These are phyloP conservation scores for Nigrospora oryzae DNA, from an alignment of 2,329 filamentous ascomycete genomes.

Conservation along the genomic window DNA sequence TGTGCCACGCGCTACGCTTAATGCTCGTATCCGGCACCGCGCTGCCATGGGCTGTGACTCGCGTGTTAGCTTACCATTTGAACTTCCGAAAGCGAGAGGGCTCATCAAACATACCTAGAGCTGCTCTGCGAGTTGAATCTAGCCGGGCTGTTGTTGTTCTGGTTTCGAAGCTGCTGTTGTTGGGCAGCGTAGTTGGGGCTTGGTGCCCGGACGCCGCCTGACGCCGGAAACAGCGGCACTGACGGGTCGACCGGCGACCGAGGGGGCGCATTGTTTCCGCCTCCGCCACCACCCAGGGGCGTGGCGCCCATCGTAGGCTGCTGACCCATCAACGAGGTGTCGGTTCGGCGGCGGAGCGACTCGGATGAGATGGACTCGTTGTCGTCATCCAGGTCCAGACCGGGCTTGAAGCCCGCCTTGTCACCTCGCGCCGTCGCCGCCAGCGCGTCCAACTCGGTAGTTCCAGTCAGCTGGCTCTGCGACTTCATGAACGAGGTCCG, in stretches of 20 bases:
- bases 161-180: conserved; percentile 24
- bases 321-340: conserved; percentile 7
- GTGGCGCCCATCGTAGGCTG: conserved; percentile 1
- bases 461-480: conserved; percentile 59
- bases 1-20: conserved; percentile 17
- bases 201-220: conserved; percentile 15
- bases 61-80: conserved; percentile 2
- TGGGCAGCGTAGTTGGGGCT: conserved; percentile 20
- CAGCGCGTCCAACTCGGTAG: conserved; percentile 74
- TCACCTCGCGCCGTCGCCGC: conserved; percentile 76
- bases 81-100: background rate
- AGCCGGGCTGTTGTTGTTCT: conserved; percentile 30
- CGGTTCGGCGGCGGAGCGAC: conserved; percentile 32
- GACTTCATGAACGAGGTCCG: conserved; percentile 88
- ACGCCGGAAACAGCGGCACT: conserved; percentile 38
- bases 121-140: conserved; percentile 31
- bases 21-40: conserved; percentile 46
- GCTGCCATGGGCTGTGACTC: conserved; percentile 42
- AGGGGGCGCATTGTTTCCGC: conserved; percentile 13
- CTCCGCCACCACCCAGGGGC: background rate
- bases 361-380: conserved; percentile 55
- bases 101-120: conserved; percentile 29
- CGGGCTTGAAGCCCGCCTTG: conserved; percentile 46
- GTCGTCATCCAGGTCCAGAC: conserved; percentile 62
- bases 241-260: conserved; percentile 40